These are phyloP conservation scores for Paragyromitra xinjiangensis DNA, from an alignment of 495 filamentous ascomycete species.

Conservation along the genomic window DNA sequence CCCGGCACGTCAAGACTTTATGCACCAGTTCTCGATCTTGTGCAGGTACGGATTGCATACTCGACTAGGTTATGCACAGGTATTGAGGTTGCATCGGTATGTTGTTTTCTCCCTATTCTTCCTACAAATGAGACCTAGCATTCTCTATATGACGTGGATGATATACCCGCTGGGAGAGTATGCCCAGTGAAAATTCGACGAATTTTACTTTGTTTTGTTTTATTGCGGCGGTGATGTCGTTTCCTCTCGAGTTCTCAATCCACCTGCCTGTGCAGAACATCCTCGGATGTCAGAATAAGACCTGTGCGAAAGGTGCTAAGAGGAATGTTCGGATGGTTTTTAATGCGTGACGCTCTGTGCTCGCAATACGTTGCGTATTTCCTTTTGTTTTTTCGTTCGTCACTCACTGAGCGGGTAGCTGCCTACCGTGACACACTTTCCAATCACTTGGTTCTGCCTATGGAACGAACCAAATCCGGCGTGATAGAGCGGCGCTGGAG, in stretches of 20 bases:
- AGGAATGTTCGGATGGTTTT: conserved; percentile 45
- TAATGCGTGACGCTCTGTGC: conserved; percentile 21
- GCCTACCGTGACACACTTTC: background rate
- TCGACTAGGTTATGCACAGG: conserved; percentile 12
- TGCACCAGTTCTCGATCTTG: conserved; percentile 36
- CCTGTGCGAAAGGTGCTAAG: background rate
- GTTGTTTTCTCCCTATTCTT: conserved; percentile 12
- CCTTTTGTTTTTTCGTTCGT: conserved; percentile 9
- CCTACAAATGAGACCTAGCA: background rate
- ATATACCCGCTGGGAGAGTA: conserved; percentile 4
- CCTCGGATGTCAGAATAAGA: conserved; percentile 9
- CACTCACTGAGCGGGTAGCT: conserved; percentile 7
- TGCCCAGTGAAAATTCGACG: conserved; percentile 26
- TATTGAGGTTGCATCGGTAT: conserved; percentile 17
- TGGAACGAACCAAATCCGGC: background rate
- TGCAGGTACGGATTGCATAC: conserved; percentile 50
- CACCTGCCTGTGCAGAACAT: conserved; percentile 7
- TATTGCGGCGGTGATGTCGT: conserved; percentile 7
- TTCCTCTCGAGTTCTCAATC: conserved; percentile 7
- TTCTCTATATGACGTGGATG: conserved; percentile 17
- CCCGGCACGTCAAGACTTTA: background rate
- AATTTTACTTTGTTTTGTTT: conserved; percentile 25
- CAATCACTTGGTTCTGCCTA: background rate
- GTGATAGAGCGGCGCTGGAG: conserved; percentile 3
- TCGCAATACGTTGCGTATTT: background rate